Percentiles rank a stretch among this genome's conserved stretches.
Evolutionary conservation across 768 basidiomycete genomes (phyloP).

Genomic region (Cystofilobasidium macerans): DNA sequence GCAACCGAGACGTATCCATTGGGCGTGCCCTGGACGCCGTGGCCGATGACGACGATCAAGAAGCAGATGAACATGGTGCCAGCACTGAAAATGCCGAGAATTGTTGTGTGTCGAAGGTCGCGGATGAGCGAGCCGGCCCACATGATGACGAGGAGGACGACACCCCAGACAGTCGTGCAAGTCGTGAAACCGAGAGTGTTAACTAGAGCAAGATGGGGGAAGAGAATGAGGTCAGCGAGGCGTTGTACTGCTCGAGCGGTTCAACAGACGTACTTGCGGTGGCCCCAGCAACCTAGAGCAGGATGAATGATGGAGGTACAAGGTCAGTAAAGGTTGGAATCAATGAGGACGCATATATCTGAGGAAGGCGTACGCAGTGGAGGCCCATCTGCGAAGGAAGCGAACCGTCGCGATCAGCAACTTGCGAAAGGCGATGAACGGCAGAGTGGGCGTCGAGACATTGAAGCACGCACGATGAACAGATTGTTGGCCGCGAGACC

Average conservation of each 20-base stretch:
- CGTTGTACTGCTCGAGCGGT: too few relatives aligned
- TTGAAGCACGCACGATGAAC: slow-evolving; percentile 29
- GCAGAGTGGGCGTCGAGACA: slow-evolving; percentile 26
- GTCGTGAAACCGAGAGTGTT: slow-evolving; percentile 28
- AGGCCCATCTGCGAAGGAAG: too few relatives aligned
- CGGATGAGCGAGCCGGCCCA: slow-evolving; percentile 28
- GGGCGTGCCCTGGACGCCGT: slow-evolving; percentile 29
- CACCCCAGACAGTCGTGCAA: slow-evolving; percentile 28
- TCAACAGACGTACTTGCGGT: too few relatives aligned
- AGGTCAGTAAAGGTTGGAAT: too few relatives aligned
- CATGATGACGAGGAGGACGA: slow-evolving; percentile 27
- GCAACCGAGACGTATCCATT: slow-evolving; percentile 27
- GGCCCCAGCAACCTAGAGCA: too few relatives aligned
- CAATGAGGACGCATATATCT: too few relatives aligned
- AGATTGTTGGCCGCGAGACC: slow-evolving; percentile 22
- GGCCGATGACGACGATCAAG: slow-evolving; percentile 31
- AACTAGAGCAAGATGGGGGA: too few relatives aligned
- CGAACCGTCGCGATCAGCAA: too few relatives aligned
- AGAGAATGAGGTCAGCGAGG: too few relatives aligned
- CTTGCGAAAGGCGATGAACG: too few relatives aligned
- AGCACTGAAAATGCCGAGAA: slow-evolving; percentile 23
- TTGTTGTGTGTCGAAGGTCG: slow-evolving; percentile 27
- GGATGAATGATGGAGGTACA: too few relatives aligned
- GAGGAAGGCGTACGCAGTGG: too few relatives aligned
- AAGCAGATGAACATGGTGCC: slow-evolving; percentile 28